A percentile compares a stretch with the other conserved stretches of the same genome.
These are phyloP conservation scores for Verruconis gallopava DNA, from an alignment of 2,329 filamentous ascomycete genomes.

Conservation along the genomic window DNA sequence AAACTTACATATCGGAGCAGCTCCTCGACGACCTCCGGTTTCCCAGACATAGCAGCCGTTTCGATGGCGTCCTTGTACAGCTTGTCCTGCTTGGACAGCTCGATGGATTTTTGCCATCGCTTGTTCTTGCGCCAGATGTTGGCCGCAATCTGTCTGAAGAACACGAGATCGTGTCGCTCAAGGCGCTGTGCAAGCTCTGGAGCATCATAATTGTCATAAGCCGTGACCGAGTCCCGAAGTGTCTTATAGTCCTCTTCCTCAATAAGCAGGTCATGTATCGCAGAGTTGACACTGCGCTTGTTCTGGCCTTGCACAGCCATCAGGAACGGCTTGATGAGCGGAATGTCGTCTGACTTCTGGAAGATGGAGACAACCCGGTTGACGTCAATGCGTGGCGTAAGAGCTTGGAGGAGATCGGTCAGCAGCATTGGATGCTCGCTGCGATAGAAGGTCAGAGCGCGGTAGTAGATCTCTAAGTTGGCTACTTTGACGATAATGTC, in stretches of 20 bases:
- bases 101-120: slow-evolving; percentile 98
- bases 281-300: slow-evolving; percentile 95
- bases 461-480: slow-evolving; percentile 98
- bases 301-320: slow-evolving; percentile 94
- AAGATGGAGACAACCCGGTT: slow-evolving; percentile 99
- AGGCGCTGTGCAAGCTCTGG: slow-evolving; percentile 82
- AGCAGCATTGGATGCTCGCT: slow-evolving; percentile 91
- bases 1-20: slow-evolving; percentile 86
- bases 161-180: slow-evolving; percentile 95
- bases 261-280: slow-evolving; percentile 93
- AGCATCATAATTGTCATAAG: slow-evolving; percentile 98
- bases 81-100: slow-evolving; percentile 97
- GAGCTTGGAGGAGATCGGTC: slow-evolving; percentile 83
- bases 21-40: slow-evolving; percentile 88
- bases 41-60: slow-evolving; percentile 83
- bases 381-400: slow-evolving; percentile 91
- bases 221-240: slow-evolving; percentile 89
- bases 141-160: slow-evolving; percentile 97
- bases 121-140: slow-evolving; percentile 99
- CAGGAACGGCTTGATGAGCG: slow-evolving; percentile 96
- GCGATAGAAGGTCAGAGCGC: slow-evolving; percentile 90
- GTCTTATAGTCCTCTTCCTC: slow-evolving; percentile 99
- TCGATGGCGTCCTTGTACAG: slow-evolving; percentile 99
- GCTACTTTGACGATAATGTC: slow-evolving; percentile 96
- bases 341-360: slow-evolving; percentile 94